phyloP scores from a whole-genome alignment of 768 basidiomycete species.

The Lactarius deliciosus region DNA sequence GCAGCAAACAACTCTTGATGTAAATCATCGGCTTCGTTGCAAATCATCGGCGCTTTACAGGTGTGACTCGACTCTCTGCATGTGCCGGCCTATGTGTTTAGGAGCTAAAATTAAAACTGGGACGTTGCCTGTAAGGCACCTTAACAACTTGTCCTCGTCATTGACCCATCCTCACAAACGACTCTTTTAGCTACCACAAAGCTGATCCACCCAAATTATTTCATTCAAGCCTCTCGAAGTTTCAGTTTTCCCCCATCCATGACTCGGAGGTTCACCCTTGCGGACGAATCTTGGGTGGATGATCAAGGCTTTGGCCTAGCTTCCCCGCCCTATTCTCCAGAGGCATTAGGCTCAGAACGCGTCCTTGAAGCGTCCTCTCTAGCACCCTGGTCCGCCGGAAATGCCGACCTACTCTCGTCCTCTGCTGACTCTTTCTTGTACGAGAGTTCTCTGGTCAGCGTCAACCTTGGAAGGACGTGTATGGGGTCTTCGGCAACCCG shows the following conservation, averaged over 20 bases:
- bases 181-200: background rate
- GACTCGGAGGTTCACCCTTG: background rate
- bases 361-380: background rate
- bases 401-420: conserved; percentile 11
- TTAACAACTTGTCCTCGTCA: background rate
- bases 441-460: conserved; percentile 41
- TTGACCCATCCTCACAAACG: background rate
- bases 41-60: background rate
- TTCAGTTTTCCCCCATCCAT: background rate
- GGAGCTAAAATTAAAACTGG: background rate
- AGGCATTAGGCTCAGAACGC: conserved; percentile 8
- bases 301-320: background rate
- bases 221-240: background rate
- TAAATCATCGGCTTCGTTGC: background rate
- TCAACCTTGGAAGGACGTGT: conserved; percentile 44
- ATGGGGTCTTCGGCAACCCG: conserved; percentile 41
- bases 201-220: background rate
- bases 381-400: background rate
- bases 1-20: background rate
- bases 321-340: conserved; percentile 21
- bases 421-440: conserved; percentile 31
- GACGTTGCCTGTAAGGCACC: background rate
- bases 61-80: background rate
- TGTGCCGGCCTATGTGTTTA: background rate
- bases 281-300: conserved; percentile 6